Evolutionary conservation across 2,329 filamentous ascomycete genomes (phyloP), one percentile per base, ranked within the genome.

Genomic region (Aaosphaeria arxii): DNA sequence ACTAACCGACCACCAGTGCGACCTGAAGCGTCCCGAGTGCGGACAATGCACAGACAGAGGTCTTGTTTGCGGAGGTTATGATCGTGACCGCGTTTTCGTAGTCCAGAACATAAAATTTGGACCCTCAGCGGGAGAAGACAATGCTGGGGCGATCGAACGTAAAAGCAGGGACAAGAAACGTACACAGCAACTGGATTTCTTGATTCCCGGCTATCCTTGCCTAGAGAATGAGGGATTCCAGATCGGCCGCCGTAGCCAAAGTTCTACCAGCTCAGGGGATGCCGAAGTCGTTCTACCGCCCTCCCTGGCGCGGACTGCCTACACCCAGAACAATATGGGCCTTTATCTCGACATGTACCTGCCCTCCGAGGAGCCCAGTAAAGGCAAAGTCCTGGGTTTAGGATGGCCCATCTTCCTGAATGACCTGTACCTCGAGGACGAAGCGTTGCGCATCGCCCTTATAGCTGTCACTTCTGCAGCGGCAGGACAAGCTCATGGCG

Each of bases 71-170:
- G 41, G 41, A 11, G 84, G 84, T 36, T 87, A 87, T 63, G 77
- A 84, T 59, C 74, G 80, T 36, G 78, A 85, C 59, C 78, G 78
- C 11, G 77, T 85, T 47, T 87, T 87, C 66, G 84, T 87, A 9
- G 51, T 56, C 45, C 54, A 64, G 33, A 48, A 36, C n/a, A 36
- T n/a, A 36, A 36, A 36, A 36, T n/a, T 36, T 9, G 33, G 7
- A 36, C n/a, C 33, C n/a, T 9, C 33, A 9, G 33, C 7, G n/a
- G n/a, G 9, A 36, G 33, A n/a, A 36, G 33, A 36, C 33, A 36
- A 36, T 36, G n/a, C n/a, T 36, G 17, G 17, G 17, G 17, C 17
- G 17, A 24, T 24, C 17, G 17, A 24, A 24, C 17, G 17, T 24
- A 24, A 24, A 24, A 24, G 17, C 17, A 24, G 17, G 17, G 17